Conservation (phyloP, 306 rosid species). For the Herpetospermum pedunculosum region DNA sequence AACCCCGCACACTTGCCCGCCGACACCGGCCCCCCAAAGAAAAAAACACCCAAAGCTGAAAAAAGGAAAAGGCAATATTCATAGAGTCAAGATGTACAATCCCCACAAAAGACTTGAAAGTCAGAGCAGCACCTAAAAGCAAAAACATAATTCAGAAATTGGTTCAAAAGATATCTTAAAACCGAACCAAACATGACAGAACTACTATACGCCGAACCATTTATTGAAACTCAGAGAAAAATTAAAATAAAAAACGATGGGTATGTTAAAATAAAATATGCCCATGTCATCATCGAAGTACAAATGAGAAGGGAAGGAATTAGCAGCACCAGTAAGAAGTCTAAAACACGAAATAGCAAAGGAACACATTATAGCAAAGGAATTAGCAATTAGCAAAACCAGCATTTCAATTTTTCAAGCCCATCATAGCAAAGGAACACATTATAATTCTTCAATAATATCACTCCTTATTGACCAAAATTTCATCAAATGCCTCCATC, state of each 20-base stretch:
- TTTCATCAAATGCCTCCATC: not conserved
- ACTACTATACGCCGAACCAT: not conserved
- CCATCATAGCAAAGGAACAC: not conserved
- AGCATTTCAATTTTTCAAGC: not conserved
- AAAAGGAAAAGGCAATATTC: not conserved
- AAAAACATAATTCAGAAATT: not conserved
- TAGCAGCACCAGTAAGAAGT: not conserved
- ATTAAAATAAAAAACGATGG: not conserved
- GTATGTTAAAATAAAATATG: not conserved
- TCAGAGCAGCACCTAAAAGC: not conserved
- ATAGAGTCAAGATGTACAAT: not conserved
- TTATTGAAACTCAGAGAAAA: not conserved
- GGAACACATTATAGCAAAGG: too few species aligned
- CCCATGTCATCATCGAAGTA: not conserved
- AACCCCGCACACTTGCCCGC: too few species aligned
- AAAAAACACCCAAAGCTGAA: not conserved
- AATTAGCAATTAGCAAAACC: too few species aligned
- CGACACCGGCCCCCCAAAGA: not conserved
- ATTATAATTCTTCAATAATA: not conserved
- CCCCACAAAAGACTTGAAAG: not conserved
- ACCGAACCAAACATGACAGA: not conserved
- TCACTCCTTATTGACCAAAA: not conserved
- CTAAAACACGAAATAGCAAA: not conserved
- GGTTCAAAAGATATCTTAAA: not conserved
- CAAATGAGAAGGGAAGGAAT: not conserved